These are phyloP conservation scores for Emergomyces pasteurianus DNA, from an alignment of 2,329 filamentous ascomycete species.

Conservation along the genomic window DNA sequence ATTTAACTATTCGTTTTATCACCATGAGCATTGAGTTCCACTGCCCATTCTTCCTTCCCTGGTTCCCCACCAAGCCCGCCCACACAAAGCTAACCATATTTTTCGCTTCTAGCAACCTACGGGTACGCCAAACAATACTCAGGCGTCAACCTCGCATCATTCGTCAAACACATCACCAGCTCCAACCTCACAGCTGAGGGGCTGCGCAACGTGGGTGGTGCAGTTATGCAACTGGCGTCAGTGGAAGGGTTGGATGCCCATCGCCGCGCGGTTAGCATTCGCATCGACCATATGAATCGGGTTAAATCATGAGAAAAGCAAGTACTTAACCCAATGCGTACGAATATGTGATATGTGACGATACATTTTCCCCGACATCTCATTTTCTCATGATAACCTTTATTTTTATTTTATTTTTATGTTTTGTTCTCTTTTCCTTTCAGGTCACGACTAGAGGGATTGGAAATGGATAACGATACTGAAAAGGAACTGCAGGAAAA, in stretches of 20 bases:
- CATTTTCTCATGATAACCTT: not conserved
- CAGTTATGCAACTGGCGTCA: constrained; percentile 89
- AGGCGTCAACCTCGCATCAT: constrained; percentile 89
- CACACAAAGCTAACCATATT: constrained; percentile 12
- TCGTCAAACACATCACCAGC: constrained; percentile 96
- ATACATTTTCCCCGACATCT: no score
- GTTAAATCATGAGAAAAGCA: not conserved
- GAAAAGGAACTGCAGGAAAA: not conserved
- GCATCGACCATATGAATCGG: constrained; percentile 19
- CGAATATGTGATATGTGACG: not conserved
- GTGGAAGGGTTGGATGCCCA: constrained; percentile 94
- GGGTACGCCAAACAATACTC: constrained; percentile 98
- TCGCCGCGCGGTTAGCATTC: constrained; percentile 57
- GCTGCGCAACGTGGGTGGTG: constrained; percentile 68
- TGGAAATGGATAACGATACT: not conserved
- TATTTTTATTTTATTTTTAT: not conserved
- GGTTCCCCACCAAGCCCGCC: not conserved
- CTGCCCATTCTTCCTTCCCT: not conserved
- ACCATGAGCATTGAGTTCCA: not conserved
- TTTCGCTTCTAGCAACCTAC: constrained; percentile 62
- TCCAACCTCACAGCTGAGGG: constrained; percentile 80
- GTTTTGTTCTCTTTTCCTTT: not conserved
- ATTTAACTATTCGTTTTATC: not conserved
- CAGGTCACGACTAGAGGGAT: not conserved
- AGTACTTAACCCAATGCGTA: not conserved